Conservation (phyloP, 148 eudicot species). For the Fagopyrum esculentum region DNA sequence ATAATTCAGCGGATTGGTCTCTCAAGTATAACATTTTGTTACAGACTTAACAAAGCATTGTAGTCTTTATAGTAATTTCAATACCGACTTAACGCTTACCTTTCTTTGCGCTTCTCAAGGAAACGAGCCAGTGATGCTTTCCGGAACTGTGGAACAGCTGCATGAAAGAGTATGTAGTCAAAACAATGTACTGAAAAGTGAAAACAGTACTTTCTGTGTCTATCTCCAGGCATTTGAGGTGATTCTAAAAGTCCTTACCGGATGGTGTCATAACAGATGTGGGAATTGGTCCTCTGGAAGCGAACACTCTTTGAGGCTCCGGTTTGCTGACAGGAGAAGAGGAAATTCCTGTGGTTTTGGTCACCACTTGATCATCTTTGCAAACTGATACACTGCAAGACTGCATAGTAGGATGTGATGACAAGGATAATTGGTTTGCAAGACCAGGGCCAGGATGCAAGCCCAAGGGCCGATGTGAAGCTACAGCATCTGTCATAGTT, state of each 20-base stretch:
- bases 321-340: slow-evolving; percentile 20
- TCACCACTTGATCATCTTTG: slow-evolving; percentile 23
- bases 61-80: too few relatives aligned
- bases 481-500: background rate
- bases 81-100: slow-evolving; percentile 23
- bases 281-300: slow-evolving; percentile 31
- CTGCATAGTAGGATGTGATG: slow-evolving; percentile 4
- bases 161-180: slow-evolving; percentile 12
- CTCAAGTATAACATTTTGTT: background rate
- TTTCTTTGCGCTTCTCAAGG: slow-evolving; percentile 62
- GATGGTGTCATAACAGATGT: slow-evolving; percentile 27
- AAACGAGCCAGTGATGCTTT: slow-evolving; percentile 61
- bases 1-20: background rate
- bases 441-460: background rate
- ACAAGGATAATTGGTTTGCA: background rate
- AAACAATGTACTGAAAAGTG: background rate
- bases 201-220: background rate
- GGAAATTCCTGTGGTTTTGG: slow-evolving; percentile 17
- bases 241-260: slow-evolving; percentile 24
- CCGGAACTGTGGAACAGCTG: slow-evolving; percentile 62
- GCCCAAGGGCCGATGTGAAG: background rate
- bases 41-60: too few relatives aligned
- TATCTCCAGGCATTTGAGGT: too few relatives aligned
- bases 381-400: slow-evolving; percentile 14
- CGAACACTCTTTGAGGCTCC: slow-evolving; percentile 21